Conservation (phyloP, 371 early-diverging fungal genomes). For the Rhizopus delemar region DNA sequence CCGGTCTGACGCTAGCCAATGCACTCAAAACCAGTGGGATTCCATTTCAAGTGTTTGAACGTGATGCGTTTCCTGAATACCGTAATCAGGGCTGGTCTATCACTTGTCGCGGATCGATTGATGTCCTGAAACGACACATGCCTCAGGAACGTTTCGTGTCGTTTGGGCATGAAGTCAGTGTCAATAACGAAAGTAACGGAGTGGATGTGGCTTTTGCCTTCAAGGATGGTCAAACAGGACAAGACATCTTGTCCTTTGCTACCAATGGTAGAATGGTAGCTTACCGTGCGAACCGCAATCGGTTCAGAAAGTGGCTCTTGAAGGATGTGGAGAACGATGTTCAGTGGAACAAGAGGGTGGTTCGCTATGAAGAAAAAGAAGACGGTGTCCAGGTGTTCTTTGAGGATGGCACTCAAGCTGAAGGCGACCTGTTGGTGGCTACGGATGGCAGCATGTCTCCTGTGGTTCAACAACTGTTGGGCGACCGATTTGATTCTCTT, state of each 20-base stretch:
- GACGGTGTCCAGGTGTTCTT: constrained; percentile 26
- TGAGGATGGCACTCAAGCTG: constrained; percentile 26
- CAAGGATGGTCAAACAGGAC: constrained; percentile 9
- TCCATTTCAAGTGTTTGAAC: constrained; percentile 35
- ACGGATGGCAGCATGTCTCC: constrained; percentile 18
- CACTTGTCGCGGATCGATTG: constrained; percentile 24
- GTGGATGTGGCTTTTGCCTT: constrained; percentile 7
- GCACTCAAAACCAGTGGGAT: constrained; percentile 26
- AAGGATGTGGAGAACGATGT: constrained; percentile 8
- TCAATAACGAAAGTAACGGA: constrained; percentile 8
- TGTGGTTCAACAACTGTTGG: constrained; percentile 17
- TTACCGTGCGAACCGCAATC: constrained; percentile 17
- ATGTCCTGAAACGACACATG: constrained; percentile 4
- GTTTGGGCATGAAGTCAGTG: constrained; percentile 7
- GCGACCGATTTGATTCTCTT: constrained; percentile 4
- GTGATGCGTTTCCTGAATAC: constrained; percentile 15
- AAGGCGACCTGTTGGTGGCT: constrained; percentile 19
- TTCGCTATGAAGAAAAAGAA: constrained; percentile 6
- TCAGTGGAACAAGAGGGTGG: constrained; percentile 17
- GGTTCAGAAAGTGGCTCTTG: constrained; percentile 17
- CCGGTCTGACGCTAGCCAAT: constrained; percentile 39
- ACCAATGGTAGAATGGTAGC: not conserved
- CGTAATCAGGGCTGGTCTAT: constrained; percentile 35
- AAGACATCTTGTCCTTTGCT: not conserved
- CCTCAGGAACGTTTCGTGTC: constrained; percentile 8